phyloP scores from a whole-genome alignment of 148 eudicot genomes.

The Arbutus unedo region DNA sequence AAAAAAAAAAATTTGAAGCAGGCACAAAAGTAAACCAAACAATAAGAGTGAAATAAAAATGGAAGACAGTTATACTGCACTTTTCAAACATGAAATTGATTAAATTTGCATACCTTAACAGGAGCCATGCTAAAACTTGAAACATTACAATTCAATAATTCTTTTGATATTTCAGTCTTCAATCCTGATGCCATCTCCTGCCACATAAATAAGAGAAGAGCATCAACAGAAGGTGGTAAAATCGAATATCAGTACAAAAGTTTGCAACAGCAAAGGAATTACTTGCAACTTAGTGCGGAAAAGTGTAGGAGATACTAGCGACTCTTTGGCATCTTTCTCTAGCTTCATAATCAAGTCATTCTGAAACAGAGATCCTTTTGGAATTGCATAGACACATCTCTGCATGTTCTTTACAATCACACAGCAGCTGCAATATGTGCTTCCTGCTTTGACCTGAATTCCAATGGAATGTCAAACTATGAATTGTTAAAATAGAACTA shows the following conservation, averaged over 20 bases:
- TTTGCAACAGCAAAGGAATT: conserved; percentile 16
- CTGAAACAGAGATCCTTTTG: conserved; percentile 51
- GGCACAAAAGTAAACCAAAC: neutral
- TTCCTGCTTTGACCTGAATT: conserved; percentile 74
- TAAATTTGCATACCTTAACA: conserved; percentile 69
- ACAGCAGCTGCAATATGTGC: conserved; percentile 78
- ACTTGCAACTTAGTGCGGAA: conserved; percentile 71
- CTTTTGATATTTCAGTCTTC: conserved; percentile 60
- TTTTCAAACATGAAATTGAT: neutral
- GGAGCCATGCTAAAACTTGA: conserved; percentile 84
- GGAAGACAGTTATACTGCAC: neutral
- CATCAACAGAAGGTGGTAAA: conserved; percentile 18
- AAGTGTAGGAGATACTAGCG: conserved; percentile 42
- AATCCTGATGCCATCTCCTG: conserved; percentile 80
- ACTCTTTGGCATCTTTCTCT: conserved; percentile 60
- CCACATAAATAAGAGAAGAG: conserved; percentile 7
- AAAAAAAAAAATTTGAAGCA: conserved; percentile 8
- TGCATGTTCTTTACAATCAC: conserved; percentile 86
- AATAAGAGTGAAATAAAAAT: neutral
- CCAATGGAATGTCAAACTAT: conserved; percentile 23
- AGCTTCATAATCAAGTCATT: conserved; percentile 54
- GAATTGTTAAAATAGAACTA: conserved; percentile 16
- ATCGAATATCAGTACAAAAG: neutral
- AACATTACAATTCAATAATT: conserved; percentile 65
- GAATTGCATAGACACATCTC: conserved; percentile 91